Evolutionary conservation across 179 eudicot genomes (phyloP).

Genomic region (Vitellaria paradoxa): DNA sequence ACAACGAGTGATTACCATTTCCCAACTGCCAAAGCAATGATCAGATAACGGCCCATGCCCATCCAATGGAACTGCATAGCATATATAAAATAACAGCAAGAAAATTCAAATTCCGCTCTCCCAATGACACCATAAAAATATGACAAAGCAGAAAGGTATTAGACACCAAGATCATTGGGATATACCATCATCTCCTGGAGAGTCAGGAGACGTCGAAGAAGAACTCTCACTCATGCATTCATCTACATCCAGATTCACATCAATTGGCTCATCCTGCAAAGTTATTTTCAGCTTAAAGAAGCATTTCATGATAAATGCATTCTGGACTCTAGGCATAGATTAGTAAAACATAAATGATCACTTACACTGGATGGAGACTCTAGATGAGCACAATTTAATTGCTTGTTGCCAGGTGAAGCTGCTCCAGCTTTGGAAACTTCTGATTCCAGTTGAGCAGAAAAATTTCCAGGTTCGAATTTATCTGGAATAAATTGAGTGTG

Average conservation of each 20-base stretch:
- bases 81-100: conserved; percentile 14
- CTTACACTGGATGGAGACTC: conserved; percentile 50
- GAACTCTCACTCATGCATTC: conserved; percentile 39
- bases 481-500: conserved; percentile 18
- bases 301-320: conserved; percentile 8
- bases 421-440: conserved; percentile 22
- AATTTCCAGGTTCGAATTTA: conserved; percentile 15
- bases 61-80: conserved; percentile 25
- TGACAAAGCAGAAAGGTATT: conserved; percentile 8
- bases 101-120: conserved; percentile 4
- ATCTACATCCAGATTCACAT: conserved; percentile 39
- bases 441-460: conserved; percentile 19
- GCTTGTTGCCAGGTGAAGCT: conserved; percentile 27
- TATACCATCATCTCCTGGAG: conserved; percentile 35
- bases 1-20: conserved; percentile 26
- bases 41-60: conserved; percentile 25
- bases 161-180: not conserved
- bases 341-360: conserved; percentile 13
- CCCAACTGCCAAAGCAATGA: conserved; percentile 18
- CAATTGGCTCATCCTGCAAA: conserved; percentile 55
- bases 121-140: conserved; percentile 7
- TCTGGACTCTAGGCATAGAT: not conserved
- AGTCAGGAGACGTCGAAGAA: conserved; percentile 37
- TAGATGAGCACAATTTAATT: conserved; percentile 26
- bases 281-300: conserved; percentile 5